Evolutionary conservation across 805 yeast genomes (phyloP).

Genomic region (Vanderwaltozyma polyspora): DNA sequence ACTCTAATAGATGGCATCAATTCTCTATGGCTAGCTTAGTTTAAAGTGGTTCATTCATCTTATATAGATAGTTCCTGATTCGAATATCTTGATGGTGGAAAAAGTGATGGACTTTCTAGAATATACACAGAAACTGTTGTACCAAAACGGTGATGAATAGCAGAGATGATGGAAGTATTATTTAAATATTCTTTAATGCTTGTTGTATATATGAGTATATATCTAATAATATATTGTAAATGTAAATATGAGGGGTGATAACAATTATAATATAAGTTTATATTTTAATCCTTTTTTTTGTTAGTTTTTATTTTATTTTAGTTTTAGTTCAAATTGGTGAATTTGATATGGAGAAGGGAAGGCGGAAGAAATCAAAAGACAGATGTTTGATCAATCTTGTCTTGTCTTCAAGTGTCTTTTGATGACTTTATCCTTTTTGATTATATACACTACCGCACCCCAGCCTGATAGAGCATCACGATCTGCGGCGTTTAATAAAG

Average conservation of each 20-base stretch:
- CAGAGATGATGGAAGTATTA: no score
- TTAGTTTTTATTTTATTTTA: not conserved
- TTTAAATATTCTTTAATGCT: no score
- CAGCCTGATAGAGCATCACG: slow-evolving; percentile 97
- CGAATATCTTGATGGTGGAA: no score
- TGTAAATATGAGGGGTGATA: no score
- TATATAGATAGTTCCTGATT: not conserved
- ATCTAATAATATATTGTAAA: no score
- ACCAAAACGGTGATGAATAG: no score
- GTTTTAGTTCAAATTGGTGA: not conserved
- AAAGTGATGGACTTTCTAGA: no score
- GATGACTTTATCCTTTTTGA: slow-evolving; percentile 83
- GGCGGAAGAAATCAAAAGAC: no score
- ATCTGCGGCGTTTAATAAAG: slow-evolving; percentile 86
- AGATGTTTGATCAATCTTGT: slow-evolving; percentile 88
- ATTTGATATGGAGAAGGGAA: not conserved
- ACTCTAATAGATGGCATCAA: no score
- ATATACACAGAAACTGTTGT: no score
- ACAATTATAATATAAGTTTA: not conserved
- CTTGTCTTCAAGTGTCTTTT: slow-evolving; percentile 85
- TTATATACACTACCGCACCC: slow-evolving; percentile 92
- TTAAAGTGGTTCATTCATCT: not conserved
- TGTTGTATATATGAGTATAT: no score
- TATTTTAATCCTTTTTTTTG: no score
- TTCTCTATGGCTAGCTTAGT: not conserved